Base-by-base conservation (phyloP, 2,329 filamentous ascomycete genomes). In the Botrytis porri region DNA sequence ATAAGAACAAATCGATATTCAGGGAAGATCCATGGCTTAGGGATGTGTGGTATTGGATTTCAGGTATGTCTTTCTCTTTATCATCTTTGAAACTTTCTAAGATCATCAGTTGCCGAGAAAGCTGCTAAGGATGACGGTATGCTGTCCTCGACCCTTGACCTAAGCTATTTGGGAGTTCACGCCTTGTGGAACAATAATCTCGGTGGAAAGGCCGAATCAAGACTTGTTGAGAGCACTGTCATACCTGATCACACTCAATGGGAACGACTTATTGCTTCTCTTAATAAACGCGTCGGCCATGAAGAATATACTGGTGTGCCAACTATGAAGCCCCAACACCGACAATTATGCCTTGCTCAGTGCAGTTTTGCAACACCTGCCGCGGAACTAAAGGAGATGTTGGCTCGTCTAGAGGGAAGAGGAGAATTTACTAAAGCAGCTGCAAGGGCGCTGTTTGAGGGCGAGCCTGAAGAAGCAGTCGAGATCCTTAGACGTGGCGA, bases 31-130 rank as follows among this genome's bases (percentile, higher is more conserved):
- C 88, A 43, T 93, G 92, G 88, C 84, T 95, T n/a, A 87, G 89
- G 73, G 91, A 92, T 72, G 84, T 93, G n/a, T 97, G 93, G 93
- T 88, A 89, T 64, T 93, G 92, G 86, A 85, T 95, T 65, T 86
- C 88, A 73, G 89, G 92, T 89, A 79, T 79, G 84, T 85, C 76
- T n/a, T 20, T 29, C 65, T 59, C 43, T 71, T 25, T 48, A 41
- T 7, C 32, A 16, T n/a, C n/a, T 60, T 10, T 57, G 35, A 70
- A n/a, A 66, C 48, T 71, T 22, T 65, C 57, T 73, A 35, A 66
- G 20, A 20, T 63, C 65, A 63, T 48, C 59, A 88, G 89, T 88
- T 74, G 89, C 90, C 1, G 89, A 93, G 76, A 84, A 87, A 39
- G 88, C 89, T 43, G 89, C 90, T 3, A 84, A 86, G 51, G 86